These are phyloP conservation scores for Conidiobolus incongruus DNA, from an alignment of 371 early-diverging fungal genomes.

Conservation along the genomic window DNA sequence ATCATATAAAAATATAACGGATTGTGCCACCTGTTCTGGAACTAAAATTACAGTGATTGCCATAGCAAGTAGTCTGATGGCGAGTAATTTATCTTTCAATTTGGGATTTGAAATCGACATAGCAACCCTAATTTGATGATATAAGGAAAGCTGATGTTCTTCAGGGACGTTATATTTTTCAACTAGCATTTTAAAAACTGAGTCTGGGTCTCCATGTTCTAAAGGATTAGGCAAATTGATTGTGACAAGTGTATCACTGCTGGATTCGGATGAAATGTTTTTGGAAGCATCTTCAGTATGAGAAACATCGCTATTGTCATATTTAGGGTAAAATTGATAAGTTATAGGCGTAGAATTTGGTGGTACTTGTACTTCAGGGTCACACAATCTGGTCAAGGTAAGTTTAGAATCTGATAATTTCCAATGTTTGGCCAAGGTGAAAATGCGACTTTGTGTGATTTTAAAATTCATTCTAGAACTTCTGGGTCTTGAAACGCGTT, in stretches of 20 bases:
- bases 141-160: constrained; percentile 49
- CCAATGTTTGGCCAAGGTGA: constrained; percentile 34
- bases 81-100: constrained; percentile 26
- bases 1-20: constrained; percentile 53
- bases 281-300: neutral
- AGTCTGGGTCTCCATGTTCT: constrained; percentile 9
- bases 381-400: constrained; percentile 8
- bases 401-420: constrained; percentile 15
- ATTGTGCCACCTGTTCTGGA: constrained; percentile 42
- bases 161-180: constrained; percentile 42
- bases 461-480: constrained; percentile 34
- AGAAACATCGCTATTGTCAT: neutral
- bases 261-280: neutral
- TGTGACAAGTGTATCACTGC: constrained; percentile 7
- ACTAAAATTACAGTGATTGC: constrained; percentile 28
- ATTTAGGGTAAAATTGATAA: constrained; percentile 1
- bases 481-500: constrained; percentile 47
- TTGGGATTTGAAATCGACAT: constrained; percentile 22
- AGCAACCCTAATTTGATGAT: constrained; percentile 55
- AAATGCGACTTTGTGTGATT: constrained; percentile 32
- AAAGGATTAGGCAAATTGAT: constrained; percentile 9
- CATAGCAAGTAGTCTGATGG: constrained; percentile 55
- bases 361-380: neutral
- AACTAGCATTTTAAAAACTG: constrained; percentile 21
- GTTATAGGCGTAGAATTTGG: neutral